Evolutionary conservation across 208 protist genomes (phyloP).

Genomic region (Angomonas ambiguus): DNA sequence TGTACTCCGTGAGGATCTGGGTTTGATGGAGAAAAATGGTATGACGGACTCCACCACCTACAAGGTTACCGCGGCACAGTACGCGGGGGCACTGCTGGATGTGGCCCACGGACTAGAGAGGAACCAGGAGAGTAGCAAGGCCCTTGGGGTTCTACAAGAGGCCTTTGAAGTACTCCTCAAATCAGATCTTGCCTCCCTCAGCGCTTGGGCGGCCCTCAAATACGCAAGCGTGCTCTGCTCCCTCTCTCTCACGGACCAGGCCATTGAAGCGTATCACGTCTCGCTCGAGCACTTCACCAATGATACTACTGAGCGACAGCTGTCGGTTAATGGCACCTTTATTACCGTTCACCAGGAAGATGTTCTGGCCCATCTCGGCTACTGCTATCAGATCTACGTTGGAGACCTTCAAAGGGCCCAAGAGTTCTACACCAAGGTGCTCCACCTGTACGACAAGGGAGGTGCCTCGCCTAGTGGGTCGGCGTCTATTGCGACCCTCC

Average conservation of each 20-base stretch:
- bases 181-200: neutral
- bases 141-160: neutral
- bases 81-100: neutral
- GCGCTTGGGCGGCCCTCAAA: neutral
- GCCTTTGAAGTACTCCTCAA: neutral
- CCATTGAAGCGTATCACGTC: neutral
- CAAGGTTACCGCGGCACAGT: neutral
- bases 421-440: neutral
- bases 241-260: neutral
- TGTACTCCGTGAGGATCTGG: neutral
- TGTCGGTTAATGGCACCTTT: neutral
- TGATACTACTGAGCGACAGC: neutral
- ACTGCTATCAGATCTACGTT: constrained; percentile 4
- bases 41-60: neutral
- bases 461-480: neutral
- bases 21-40: neutral
- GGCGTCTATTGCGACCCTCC: neutral
- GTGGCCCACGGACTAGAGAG: neutral
- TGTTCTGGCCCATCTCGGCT: neutral
- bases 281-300: neutral
- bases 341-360: neutral
- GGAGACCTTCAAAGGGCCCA: neutral
- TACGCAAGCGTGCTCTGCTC: neutral
- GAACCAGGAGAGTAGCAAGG: neutral
- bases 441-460: neutral